These are phyloP conservation scores for Pythium rishiriense DNA, from an alignment of 352 stramenopile species.

Conservation along the genomic window DNA sequence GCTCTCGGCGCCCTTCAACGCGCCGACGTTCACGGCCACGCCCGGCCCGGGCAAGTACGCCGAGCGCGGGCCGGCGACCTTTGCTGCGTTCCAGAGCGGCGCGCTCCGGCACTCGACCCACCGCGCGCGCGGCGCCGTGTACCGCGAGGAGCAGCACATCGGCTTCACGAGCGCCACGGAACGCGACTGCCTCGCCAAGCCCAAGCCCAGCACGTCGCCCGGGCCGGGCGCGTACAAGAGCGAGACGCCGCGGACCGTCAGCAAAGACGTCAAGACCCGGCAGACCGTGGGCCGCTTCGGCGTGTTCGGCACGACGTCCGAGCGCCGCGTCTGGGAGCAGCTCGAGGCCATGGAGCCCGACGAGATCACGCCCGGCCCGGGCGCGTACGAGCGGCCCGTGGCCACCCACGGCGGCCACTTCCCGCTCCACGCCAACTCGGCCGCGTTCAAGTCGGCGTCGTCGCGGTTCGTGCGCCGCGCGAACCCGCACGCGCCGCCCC, in stretches of 20 bases:
- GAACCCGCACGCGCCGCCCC: conserved; percentile 45
- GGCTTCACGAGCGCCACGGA: conserved; percentile 71
- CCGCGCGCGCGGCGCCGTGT: conserved; percentile 17
- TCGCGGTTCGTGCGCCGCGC: conserved; percentile 44
- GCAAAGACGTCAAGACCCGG: conserved; percentile 46
- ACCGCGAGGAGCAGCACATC: conserved; percentile 45
- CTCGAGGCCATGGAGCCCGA: conserved; percentile 50
- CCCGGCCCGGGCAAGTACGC: conserved; percentile 65
- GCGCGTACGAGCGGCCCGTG: conserved; percentile 42
- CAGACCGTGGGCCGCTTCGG: conserved; percentile 61
- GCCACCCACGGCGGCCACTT: conserved; percentile 40
- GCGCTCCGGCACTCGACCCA: neutral
- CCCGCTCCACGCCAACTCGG: conserved; percentile 39
- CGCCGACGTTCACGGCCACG: conserved; percentile 54
- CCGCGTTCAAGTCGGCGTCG: conserved; percentile 63
- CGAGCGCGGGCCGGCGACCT: conserved; percentile 13
- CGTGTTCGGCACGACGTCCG: conserved; percentile 73
- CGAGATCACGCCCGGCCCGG: conserved; percentile 53
- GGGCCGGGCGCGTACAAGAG: conserved; percentile 60
- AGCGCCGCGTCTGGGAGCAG: conserved; percentile 68
- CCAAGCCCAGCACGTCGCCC: conserved; percentile 35
- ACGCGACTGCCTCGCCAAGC: conserved; percentile 55
- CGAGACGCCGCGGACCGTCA: conserved; percentile 63
- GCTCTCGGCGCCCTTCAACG: conserved; percentile 54
- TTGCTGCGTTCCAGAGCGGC: conserved; percentile 9